Percentiles rank a stretch among this genome's conserved stretches.
Evolutionary conservation across 768 basidiomycete genomes (phyloP).

Genomic region (Trametes cinnabarina): DNA sequence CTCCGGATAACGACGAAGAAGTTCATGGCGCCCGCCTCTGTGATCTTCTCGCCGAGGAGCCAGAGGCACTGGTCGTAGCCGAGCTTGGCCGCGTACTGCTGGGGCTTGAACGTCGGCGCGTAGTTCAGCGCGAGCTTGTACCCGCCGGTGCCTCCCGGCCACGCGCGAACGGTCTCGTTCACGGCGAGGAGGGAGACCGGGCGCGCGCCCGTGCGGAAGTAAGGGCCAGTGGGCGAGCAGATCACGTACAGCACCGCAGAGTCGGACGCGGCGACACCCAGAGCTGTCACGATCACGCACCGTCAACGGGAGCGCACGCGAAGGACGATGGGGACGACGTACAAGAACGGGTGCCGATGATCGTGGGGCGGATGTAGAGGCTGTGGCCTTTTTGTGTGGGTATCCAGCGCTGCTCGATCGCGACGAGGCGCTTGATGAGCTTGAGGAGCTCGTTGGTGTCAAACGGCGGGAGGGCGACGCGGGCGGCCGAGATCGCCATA

Average conservation of each 20-base stretch:
- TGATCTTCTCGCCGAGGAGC: constrained; percentile 43
- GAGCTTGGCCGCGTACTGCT: constrained; percentile 45
- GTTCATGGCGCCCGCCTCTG: constrained; percentile 55
- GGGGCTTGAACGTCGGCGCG: constrained; percentile 42
- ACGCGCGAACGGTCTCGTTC: constrained; percentile 48
- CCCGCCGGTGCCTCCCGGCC: constrained; percentile 56
- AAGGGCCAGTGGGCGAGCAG: constrained; percentile 58
- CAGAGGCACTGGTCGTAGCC: constrained; percentile 59
- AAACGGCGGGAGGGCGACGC: constrained; percentile 67
- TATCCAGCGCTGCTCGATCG: constrained; percentile 81
- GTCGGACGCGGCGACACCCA: constrained; percentile 72
- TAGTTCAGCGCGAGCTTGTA: constrained; percentile 51
- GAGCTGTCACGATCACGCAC: constrained; percentile 24
- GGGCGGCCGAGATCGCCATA: constrained; percentile 62
- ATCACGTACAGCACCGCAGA: constrained; percentile 88
- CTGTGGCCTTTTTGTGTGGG: constrained; percentile 71
- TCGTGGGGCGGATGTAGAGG: constrained; percentile 83
- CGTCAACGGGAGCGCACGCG: not conserved
- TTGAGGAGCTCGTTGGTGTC: constrained; percentile 45
- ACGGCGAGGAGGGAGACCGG: constrained; percentile 49
- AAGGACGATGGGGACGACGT: constrained; percentile 4
- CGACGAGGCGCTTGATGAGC: constrained; percentile 65
- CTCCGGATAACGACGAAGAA: constrained; percentile 48
- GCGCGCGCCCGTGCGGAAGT: constrained; percentile 49
- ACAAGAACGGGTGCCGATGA: constrained; percentile 50